A percentile compares a stretch with the other conserved stretches of the same genome.
These are phyloP conservation scores for Petunia hybrid DNA, from an alignment of 305 asterid species.

Conservation along the genomic window DNA sequence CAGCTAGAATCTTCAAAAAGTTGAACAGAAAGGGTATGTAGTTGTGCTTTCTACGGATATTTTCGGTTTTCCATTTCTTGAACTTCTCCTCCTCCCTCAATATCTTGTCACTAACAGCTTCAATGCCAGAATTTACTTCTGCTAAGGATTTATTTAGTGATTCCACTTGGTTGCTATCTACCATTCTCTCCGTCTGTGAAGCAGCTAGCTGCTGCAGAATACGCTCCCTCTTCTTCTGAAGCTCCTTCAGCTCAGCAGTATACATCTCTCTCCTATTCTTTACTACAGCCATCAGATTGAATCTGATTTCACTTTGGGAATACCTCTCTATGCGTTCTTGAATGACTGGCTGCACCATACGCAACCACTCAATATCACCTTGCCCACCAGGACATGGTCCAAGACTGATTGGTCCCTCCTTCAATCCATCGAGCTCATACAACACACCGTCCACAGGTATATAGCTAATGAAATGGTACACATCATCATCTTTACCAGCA, in stretches of 20 bases:
- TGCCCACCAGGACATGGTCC: slow-evolving; percentile 76
- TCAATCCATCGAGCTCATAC: slow-evolving; percentile 96
- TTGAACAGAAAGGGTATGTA: slow-evolving; percentile 93
- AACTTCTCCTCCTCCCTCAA: slow-evolving; percentile 97
- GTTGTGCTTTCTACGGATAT: slow-evolving; percentile 87
- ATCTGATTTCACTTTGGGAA: slow-evolving; percentile 84
- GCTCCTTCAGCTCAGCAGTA: slow-evolving; percentile 90
- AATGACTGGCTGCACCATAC: slow-evolving; percentile 81
- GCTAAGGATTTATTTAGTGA: slow-evolving; percentile 63
- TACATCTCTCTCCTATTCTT: slow-evolving; percentile 87
- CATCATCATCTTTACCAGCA: slow-evolving; percentile 88
- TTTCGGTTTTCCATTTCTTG: slow-evolving; percentile 95
- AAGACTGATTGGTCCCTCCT: slow-evolving; percentile 96
- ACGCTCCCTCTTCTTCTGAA: slow-evolving; percentile 84
- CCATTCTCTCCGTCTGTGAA: slow-evolving; percentile 72
- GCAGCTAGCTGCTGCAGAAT: slow-evolving; percentile 76
- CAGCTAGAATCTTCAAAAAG: slow-evolving; percentile 96
- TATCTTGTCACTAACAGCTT: slow-evolving; percentile 86
- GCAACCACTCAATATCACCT: slow-evolving; percentile 72
- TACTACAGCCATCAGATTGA: slow-evolving; percentile 84
- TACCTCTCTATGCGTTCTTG: slow-evolving; percentile 90
- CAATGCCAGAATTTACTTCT: slow-evolving; percentile 80
- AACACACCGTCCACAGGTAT: slow-evolving; percentile 89
- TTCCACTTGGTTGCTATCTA: slow-evolving; percentile 68
- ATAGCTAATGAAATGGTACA: slow-evolving; percentile 95